These are phyloP conservation scores for Cucurbita argyrosperma DNA, from an alignment of 306 rosid species.

Conservation along the genomic window DNA sequence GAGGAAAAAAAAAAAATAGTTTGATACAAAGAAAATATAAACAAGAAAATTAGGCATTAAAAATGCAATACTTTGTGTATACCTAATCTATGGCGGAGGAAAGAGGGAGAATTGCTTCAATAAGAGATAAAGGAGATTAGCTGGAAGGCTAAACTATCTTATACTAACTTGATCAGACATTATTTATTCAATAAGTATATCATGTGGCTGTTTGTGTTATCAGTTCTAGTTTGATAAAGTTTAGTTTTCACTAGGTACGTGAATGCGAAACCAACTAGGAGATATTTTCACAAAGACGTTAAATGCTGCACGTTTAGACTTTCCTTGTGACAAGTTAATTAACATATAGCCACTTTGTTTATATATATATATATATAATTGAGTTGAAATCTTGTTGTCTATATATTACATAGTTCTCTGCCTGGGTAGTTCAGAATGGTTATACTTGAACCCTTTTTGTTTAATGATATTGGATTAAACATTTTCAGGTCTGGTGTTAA, in stretches of 20 bases:
- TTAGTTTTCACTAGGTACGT: background rate
- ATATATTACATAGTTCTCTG: background rate
- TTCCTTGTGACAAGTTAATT: background rate
- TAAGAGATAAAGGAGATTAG: too few relatives aligned
- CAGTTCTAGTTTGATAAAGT: background rate
- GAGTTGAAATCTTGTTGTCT: background rate
- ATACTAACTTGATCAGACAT: background rate
- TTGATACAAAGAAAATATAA: background rate
- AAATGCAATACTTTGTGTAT: background rate
- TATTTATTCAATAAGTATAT: background rate
- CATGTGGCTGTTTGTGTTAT: background rate
- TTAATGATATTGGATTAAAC: conserved; percentile 4
- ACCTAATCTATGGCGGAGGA: background rate
- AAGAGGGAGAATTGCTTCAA: background rate
- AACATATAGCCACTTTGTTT: background rate
- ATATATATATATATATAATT: background rate
- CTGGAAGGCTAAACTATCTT: background rate
- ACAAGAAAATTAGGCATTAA: background rate
- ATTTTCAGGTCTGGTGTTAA: conserved; percentile 50
- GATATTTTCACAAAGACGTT: too few relatives aligned
- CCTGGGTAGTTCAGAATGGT: background rate
- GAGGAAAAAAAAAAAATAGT: background rate
- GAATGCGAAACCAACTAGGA: too few relatives aligned
- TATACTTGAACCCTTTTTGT: background rate
- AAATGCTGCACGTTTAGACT: background rate